phyloP scores from a whole-genome alignment of 2,329 filamentous ascomycete genomes.

The Penicillium sclerotiorum region DNA sequence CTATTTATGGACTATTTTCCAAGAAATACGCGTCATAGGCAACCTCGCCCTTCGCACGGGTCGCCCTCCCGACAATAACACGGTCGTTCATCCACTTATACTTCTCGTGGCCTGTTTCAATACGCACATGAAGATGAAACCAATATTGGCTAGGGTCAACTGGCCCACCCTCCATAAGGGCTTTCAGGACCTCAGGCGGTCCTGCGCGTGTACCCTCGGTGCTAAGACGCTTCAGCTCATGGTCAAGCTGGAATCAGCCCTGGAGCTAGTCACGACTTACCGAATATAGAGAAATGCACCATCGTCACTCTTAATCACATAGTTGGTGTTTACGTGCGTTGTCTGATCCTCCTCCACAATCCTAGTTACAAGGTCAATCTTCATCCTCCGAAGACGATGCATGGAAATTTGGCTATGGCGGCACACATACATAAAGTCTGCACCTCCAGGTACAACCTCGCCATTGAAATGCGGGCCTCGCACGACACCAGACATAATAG shows the following conservation, averaged over 20 bases:
- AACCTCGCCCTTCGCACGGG: slow-evolving; percentile 28
- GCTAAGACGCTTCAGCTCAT: slow-evolving; percentile 1
- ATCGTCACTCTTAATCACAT: slow-evolving; percentile 32
- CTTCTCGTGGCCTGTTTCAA: slow-evolving; percentile 29
- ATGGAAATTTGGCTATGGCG: not conserved
- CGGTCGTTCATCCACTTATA: slow-evolving; percentile 33
- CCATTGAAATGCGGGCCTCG: slow-evolving; percentile 25
- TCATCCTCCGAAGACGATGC: not conserved
- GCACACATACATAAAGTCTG: slow-evolving; percentile 28
- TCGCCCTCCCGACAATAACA: slow-evolving; percentile 29
- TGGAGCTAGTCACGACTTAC: slow-evolving; percentile 4
- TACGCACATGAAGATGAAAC: slow-evolving; percentile 31
- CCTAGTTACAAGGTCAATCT: slow-evolving; percentile 11
- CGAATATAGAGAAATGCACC: slow-evolving; percentile 29
- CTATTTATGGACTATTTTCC: slow-evolving; percentile 20
- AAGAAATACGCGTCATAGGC: slow-evolving; percentile 33
- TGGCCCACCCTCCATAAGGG: slow-evolving; percentile 29
- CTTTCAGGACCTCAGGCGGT: slow-evolving; percentile 27
- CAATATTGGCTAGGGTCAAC: slow-evolving; percentile 29
- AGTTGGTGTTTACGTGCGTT: slow-evolving; percentile 30
- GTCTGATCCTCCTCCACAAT: slow-evolving; percentile 31
- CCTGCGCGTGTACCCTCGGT: slow-evolving; percentile 32
- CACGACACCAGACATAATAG: slow-evolving; percentile 25
- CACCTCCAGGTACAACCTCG: slow-evolving; percentile 28
- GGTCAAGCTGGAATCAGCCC: not conserved